These are phyloP conservation scores for Microascus cirrosus DNA, from an alignment of 2,329 filamentous ascomycete species.

Conservation along the genomic window DNA sequence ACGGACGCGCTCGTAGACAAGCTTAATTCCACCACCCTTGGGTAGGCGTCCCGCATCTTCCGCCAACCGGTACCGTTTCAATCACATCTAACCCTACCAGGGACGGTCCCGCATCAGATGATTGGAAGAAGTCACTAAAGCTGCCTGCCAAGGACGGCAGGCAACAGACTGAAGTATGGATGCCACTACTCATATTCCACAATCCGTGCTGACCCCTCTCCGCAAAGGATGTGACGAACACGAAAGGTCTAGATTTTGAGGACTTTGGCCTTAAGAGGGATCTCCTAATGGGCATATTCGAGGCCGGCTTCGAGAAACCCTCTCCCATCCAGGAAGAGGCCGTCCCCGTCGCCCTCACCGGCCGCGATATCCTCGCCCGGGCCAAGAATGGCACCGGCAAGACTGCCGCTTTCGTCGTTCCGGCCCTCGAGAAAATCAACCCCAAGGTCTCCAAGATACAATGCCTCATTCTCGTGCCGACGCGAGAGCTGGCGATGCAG, in stretches of 20 bases:
- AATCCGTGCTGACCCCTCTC: slow-evolving; percentile 6
- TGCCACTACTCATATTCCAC: slow-evolving; percentile 9
- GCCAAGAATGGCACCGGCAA: slow-evolving; percentile 99
- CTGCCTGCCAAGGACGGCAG: slow-evolving; percentile 63
- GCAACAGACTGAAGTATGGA: slow-evolving; percentile 66
- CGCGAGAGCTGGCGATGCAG: slow-evolving; percentile 91
- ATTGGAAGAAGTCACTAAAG: slow-evolving; percentile 68
- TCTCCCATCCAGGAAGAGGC: slow-evolving; percentile 99
- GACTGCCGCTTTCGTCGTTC: slow-evolving; percentile 95
- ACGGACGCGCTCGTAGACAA: slow-evolving; percentile 33
- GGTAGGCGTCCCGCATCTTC: slow-evolving; percentile 16
- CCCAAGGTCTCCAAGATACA: slow-evolving; percentile 94
- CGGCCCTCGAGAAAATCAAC: slow-evolving; percentile 89
- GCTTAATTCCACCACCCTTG: slow-evolving; percentile 28
- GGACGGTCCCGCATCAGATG: slow-evolving; percentile 35
- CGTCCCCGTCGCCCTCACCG: slow-evolving; percentile 90
- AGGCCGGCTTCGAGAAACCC: slow-evolving; percentile 96
- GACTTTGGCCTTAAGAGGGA: slow-evolving; percentile 93
- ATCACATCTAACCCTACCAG: slow-evolving; percentile 8
- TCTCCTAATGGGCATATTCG: slow-evolving; percentile 97
- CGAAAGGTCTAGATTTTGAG: slow-evolving; percentile 95
- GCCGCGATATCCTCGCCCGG: slow-evolving; percentile 86
- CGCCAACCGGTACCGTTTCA: neutral
- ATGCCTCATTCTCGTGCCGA: slow-evolving; percentile 91
- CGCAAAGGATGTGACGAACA: slow-evolving; percentile 85